Evolutionary conservation across 352 stramenopile species (phyloP).

Genomic region (Stramenopiles sp.): DNA sequence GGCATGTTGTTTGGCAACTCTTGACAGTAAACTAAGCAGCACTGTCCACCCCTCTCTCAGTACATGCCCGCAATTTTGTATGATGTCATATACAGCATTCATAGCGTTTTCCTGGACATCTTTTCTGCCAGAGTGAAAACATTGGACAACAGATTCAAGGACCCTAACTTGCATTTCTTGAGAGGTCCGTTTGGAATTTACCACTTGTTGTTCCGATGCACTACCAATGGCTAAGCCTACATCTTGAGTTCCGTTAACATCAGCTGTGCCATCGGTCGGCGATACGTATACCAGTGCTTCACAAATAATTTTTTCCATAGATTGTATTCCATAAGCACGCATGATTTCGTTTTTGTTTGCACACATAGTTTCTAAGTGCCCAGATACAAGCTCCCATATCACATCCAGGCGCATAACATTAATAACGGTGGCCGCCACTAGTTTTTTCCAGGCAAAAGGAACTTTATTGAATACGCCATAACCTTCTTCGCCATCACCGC

Average conservation of each 20-base stretch:
- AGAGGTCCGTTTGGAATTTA: conserved; percentile 33
- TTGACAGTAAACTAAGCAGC: not conserved
- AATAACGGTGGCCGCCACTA: conserved; percentile 19
- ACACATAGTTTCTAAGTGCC: not conserved
- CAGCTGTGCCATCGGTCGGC: not conserved
- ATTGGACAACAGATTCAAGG: conserved; percentile 40
- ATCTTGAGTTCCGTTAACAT: conserved; percentile 27
- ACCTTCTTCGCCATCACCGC: not conserved
- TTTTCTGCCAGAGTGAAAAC: conserved; percentile 48
- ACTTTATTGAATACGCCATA: not conserved
- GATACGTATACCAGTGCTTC: not conserved
- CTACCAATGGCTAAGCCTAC: conserved; percentile 41
- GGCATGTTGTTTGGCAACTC: not conserved
- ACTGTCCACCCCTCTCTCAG: not conserved
- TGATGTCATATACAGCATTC: not conserved
- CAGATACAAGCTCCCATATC: conserved; percentile 17
- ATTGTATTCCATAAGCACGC: not conserved
- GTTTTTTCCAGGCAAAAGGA: conserved; percentile 22
- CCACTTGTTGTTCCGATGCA: conserved; percentile 48
- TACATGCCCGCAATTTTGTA: not conserved
- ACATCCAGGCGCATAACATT: conserved; percentile 21
- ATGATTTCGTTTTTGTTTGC: not conserved
- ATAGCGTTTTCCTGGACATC: conserved; percentile 28
- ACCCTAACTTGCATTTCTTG: conserved; percentile 45
- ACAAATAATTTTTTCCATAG: not conserved